Evolutionary conservation across 106 monocot species (phyloP).

Genomic region (Dendrobium huoshanense): DNA sequence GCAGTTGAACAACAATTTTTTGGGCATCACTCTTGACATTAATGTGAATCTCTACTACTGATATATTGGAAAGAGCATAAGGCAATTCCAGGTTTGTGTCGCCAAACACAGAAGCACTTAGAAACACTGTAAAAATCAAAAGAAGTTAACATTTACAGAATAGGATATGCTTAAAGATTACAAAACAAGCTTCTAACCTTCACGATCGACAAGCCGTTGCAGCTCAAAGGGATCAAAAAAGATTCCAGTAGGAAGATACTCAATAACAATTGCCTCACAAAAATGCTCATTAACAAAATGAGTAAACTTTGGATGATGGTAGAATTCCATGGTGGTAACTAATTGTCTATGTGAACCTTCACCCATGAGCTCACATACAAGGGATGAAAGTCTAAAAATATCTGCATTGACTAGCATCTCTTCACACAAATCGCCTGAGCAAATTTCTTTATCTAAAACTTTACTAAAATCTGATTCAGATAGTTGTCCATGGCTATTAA

Average conservation of each 20-base stretch:
- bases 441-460: slow-evolving; percentile 20
- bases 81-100: slow-evolving; percentile 87
- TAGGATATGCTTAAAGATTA: no score
- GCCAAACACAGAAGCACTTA: slow-evolving; percentile 67
- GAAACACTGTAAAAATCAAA: slow-evolving; percentile 39
- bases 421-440: not conserved
- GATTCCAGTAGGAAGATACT: slow-evolving; percentile 64
- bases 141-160: no score
- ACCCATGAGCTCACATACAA: no score
- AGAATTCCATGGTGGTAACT: slow-evolving; percentile 35
- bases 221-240: slow-evolving; percentile 94
- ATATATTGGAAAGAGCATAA: slow-evolving; percentile 66
- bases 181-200: slow-evolving; percentile 21
- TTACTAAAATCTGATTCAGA: slow-evolving; percentile 26
- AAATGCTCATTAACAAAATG: slow-evolving; percentile 15
- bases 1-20: slow-evolving; percentile 39
- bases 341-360: slow-evolving; percentile 25
- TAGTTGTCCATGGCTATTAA: slow-evolving; percentile 12
- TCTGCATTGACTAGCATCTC: no score
- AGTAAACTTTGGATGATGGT: slow-evolving; percentile 7
- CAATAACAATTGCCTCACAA: slow-evolving; percentile 32
- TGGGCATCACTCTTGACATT: slow-evolving; percentile 1
- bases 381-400: no score
- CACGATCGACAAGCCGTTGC: slow-evolving; percentile 51
- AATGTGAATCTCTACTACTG: slow-evolving; percentile 64